Percentiles rank a stretch among this genome's conserved stretches.
These are phyloP conservation scores for Retiboletus flavoniger DNA, from an alignment of 1,284 basidiomycete species.

Conservation along the genomic window DNA sequence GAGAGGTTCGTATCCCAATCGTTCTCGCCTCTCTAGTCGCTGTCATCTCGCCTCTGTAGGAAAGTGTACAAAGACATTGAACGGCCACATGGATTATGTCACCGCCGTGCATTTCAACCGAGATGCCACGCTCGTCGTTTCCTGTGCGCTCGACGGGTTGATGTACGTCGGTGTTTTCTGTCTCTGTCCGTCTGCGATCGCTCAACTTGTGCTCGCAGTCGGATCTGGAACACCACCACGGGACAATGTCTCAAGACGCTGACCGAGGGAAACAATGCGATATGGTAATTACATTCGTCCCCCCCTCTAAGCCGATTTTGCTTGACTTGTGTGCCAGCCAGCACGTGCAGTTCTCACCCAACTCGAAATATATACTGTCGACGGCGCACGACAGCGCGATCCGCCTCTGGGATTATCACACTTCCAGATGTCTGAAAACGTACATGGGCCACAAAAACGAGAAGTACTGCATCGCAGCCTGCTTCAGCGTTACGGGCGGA, in stretches of 20 bases:
- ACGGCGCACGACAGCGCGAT: constrained; percentile 90
- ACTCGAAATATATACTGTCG: constrained; percentile 89
- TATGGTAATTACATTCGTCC: constrained; percentile 63
- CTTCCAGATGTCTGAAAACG: constrained; percentile 88
- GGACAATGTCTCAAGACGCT: constrained; percentile 97
- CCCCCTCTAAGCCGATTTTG: neutral
- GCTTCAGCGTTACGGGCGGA: constrained; percentile 79
- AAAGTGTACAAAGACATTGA: constrained; percentile 77
- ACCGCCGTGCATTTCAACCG: constrained; percentile 92
- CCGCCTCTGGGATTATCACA: constrained; percentile 94
- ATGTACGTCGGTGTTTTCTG: constrained; percentile 72
- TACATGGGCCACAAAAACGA: constrained; percentile 80
- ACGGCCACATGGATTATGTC: constrained; percentile 94
- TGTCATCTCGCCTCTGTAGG: constrained; percentile 41
- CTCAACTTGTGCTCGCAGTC: constrained; percentile 47
- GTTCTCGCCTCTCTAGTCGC: neutral
- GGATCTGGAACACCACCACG: constrained; percentile 91
- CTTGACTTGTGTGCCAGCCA: constrained; percentile 48
- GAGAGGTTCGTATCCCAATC: constrained; percentile 49
- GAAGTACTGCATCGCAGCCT: constrained; percentile 76
- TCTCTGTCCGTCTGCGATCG: neutral
- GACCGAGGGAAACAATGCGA: constrained; percentile 85
- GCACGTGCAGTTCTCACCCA: constrained; percentile 90
- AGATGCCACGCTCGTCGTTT: constrained; percentile 90
- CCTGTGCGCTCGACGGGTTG: constrained; percentile 87